phyloP scores from a whole-genome alignment of 1,284 basidiomycete genomes.

The Boletus sp. region DNA sequence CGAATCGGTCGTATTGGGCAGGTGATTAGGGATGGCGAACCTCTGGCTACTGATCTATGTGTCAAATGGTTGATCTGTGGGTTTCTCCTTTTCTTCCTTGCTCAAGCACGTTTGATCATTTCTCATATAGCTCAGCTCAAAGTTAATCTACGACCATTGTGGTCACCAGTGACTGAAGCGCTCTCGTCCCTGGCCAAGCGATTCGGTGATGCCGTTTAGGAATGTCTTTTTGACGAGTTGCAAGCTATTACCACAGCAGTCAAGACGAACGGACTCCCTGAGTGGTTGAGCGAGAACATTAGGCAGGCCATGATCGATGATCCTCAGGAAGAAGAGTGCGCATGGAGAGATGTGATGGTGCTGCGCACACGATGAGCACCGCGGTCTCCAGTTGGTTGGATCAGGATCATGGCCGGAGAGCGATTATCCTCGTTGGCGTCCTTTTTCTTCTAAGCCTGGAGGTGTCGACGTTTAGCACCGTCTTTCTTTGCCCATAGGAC shows the following conservation, averaged over 20 bases:
- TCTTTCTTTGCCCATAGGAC: constrained; percentile 44
- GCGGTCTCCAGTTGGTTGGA: constrained; percentile 52
- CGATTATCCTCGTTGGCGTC: constrained; percentile 42
- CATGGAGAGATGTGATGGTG: constrained; percentile 78
- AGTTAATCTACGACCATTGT: constrained; percentile 88
- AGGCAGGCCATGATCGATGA: constrained; percentile 43
- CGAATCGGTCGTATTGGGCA: constrained; percentile 69
- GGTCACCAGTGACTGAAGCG: constrained; percentile 79
- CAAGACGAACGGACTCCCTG: constrained; percentile 11
- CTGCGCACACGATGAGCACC: constrained; percentile 61
- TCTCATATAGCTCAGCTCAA: constrained; percentile 79
- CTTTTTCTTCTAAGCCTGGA: neutral
- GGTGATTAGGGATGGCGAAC: constrained; percentile 55
- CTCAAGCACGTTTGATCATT: neutral
- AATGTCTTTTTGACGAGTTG: constrained; percentile 67
- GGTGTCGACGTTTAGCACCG: neutral
- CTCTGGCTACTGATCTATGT: constrained; percentile 57
- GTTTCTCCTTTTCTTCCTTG: constrained; percentile 24
- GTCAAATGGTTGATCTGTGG: constrained; percentile 69
- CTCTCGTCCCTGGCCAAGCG: constrained; percentile 61
- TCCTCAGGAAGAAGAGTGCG: constrained; percentile 66
- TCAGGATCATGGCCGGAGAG: constrained; percentile 29
- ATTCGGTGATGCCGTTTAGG: constrained; percentile 77
- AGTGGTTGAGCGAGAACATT: constrained; percentile 21
- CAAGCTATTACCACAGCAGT: constrained; percentile 31